Base-by-base conservation (phyloP, 495 filamentous ascomycete species). In the Arthonia radiata region DNA sequence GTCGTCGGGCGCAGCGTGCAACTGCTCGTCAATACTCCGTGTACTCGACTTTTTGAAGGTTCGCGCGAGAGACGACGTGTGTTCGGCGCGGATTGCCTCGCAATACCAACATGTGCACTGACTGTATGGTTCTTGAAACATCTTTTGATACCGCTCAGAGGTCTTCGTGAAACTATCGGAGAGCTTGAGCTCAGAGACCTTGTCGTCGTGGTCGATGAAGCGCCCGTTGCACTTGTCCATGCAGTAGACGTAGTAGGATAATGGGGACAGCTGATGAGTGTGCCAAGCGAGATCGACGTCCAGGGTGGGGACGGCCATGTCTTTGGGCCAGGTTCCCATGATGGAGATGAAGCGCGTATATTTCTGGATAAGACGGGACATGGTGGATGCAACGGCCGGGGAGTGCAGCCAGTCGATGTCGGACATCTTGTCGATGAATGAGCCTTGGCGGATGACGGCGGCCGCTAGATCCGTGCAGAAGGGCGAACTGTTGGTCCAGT, bases 71-170 rank as follows among this genome's bases (percentile, higher is more conserved):
- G 13, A 0, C 13, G 57, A 61, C 17, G 57, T 53, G 43, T 73
- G 63, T 6, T 61, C 45, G 18, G 63, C 61, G 8, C 79, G 68
- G 33, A 74, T 64, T 13, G 70, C 64, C 39, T 86, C 78, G 50
- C 80, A 91, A 42, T 80, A 82, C 77, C 80, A 90, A 48, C 80
- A 91, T 3, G 68, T 79, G 41, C 80, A 90, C 44, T 77, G 71
- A 16, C 61, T 71, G 45, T 86, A 90, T 15, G 73, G 57, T 31
- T 71, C 59, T 5, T 53, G 50, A 37, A 55, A 67, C 11, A 47
- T 52, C 18, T 67, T 61, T 36, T 70, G 56, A 43, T 80, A 90
- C 7, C 39, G 47, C 37, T 65, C 69, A 42, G 52, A 61, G 0
- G 81, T 91, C 68, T 71, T 77, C 40, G 65, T 64, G 35, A 89